phyloP scores from a whole-genome alignment of 257 asterid genomes.

The Nicotiana knightiana region DNA sequence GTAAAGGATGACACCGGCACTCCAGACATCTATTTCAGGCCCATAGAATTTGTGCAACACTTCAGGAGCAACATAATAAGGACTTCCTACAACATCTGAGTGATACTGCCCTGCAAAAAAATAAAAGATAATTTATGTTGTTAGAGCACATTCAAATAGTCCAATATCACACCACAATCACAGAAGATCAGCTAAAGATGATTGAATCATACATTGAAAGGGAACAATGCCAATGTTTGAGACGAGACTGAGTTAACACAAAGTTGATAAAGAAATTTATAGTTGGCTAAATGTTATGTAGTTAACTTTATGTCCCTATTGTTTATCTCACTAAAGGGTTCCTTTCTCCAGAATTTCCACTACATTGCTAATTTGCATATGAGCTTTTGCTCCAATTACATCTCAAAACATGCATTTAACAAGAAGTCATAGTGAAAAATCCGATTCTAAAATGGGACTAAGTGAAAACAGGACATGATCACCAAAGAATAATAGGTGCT shows the following conservation, averaged over 20 bases:
- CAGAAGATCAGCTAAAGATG: neutral
- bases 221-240: neutral
- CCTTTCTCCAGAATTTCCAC: neutral
- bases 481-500: neutral
- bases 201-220: neutral
- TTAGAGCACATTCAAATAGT: neutral
- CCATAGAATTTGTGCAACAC: slow-evolving; percentile 80
- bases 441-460: neutral
- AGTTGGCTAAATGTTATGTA: neutral
- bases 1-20: slow-evolving; percentile 91
- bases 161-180: neutral
- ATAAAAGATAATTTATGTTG: neutral
- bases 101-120: slow-evolving; percentile 56
- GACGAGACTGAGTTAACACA: neutral
- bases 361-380: neutral
- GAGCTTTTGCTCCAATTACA: neutral
- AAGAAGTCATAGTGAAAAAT: neutral
- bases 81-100: slow-evolving; percentile 88
- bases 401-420: neutral
- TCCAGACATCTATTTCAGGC: slow-evolving; percentile 81
- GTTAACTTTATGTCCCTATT: neutral
- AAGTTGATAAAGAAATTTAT: neutral
- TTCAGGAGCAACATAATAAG: slow-evolving; percentile 89
- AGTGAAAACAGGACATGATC: neutral
- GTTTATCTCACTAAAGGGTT: neutral